Conservation (phyloP, 2,329 filamentous ascomycete genomes). For the Penicillium thymicola region DNA sequence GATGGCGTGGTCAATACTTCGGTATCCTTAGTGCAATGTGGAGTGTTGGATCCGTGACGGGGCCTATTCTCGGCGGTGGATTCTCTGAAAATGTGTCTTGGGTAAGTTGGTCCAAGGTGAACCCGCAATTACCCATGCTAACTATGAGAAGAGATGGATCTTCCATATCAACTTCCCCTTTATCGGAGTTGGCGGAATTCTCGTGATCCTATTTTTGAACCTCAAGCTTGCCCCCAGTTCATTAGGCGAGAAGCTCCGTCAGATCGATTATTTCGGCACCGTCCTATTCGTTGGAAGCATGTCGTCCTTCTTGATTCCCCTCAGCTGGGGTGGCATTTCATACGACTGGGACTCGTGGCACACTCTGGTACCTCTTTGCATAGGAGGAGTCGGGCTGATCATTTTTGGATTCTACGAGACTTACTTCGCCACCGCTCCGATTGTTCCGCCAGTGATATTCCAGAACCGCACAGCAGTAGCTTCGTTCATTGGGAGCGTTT, state of each 20-base stretch:
- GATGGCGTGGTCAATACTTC: slow-evolving; percentile 40
- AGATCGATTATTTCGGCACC: slow-evolving; percentile 63
- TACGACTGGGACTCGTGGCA: slow-evolving; percentile 63
- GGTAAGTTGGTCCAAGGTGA: slow-evolving; percentile 22
- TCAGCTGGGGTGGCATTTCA: slow-evolving; percentile 65
- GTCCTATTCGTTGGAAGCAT: slow-evolving; percentile 58
- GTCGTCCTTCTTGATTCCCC: slow-evolving; percentile 58
- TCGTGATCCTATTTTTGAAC: slow-evolving; percentile 50
- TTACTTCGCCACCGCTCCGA: slow-evolving; percentile 50
- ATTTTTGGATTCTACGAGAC: slow-evolving; percentile 56
- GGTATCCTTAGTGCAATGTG: slow-evolving; percentile 42
- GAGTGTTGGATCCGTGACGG: slow-evolving; percentile 40
- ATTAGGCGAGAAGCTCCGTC: slow-evolving; percentile 49
- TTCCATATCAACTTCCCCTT: slow-evolving; percentile 40
- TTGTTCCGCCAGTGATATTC: slow-evolving; percentile 48
- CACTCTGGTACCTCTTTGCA: slow-evolving; percentile 59
- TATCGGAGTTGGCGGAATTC: slow-evolving; percentile 27
- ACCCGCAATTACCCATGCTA: neutral
- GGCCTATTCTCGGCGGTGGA: slow-evolving; percentile 43
- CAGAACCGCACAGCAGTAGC: slow-evolving; percentile 47
- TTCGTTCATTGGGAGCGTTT: slow-evolving; percentile 52
- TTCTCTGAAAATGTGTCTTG: slow-evolving; percentile 40
- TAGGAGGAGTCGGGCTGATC: slow-evolving; percentile 53
- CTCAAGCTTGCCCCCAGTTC: slow-evolving; percentile 49
- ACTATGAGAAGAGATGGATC: slow-evolving; percentile 30